phyloP scores from a whole-genome alignment of 108 stramenopile genomes.

The Cyclotella sp. region DNA sequence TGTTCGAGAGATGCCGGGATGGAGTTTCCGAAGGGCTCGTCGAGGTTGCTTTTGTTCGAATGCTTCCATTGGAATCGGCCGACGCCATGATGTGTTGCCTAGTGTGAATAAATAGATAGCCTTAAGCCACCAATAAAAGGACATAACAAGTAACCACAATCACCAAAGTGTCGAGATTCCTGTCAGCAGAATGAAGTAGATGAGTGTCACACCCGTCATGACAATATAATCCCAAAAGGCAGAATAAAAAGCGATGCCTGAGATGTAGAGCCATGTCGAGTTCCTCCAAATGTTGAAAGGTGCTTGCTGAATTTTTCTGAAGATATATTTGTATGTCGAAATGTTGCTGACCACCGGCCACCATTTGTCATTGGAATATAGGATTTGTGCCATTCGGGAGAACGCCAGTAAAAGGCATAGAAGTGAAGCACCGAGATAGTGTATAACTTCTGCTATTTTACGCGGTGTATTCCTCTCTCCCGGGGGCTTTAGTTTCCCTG shows the following conservation, averaged over 20 bases:
- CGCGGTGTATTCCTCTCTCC: slow-evolving; percentile 2
- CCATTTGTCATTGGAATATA: slow-evolving; percentile 3
- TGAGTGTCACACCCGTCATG: not conserved
- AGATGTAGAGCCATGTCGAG: not conserved
- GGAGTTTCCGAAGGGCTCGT: not conserved
- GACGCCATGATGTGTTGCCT: not conserved
- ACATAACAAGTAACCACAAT: not conserved
- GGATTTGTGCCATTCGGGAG: slow-evolving; percentile 2
- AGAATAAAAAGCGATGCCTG: not conserved
- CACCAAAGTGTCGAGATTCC: not conserved
- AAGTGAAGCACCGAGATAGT: not conserved
- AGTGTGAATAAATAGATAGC: not conserved
- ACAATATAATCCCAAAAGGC: not conserved
- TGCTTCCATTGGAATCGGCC: not conserved
- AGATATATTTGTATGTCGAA: not conserved
- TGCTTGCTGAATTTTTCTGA: not conserved
- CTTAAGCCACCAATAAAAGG: not conserved
- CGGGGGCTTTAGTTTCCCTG: slow-evolving; percentile 21
- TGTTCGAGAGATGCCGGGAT: not conserved
- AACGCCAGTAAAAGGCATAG: not conserved
- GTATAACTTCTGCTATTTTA: slow-evolving; percentile 9
- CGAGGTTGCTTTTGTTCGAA: not conserved
- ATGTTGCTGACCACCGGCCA: not conserved
- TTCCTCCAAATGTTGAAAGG: slow-evolving; percentile 5
- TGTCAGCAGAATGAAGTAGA: not conserved